Evolutionary conservation across 805 yeast species (phyloP).

Genomic region (Candida berthetii): DNA sequence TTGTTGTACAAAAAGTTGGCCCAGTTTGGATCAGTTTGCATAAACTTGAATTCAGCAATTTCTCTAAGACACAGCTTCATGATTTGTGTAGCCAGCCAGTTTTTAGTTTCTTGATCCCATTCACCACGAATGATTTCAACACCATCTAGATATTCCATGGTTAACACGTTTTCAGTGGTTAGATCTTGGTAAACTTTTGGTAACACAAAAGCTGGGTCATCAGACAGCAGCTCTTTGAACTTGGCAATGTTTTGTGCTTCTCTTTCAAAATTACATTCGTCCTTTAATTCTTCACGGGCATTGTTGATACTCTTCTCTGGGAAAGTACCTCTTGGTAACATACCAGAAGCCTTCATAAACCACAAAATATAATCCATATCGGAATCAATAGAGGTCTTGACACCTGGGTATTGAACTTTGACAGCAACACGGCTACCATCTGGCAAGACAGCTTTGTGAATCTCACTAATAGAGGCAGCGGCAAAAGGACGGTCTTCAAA

Average conservation of each 20-base stretch:
- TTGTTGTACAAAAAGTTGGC: slow-evolving; percentile 88
- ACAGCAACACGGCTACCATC: slow-evolving; percentile 78
- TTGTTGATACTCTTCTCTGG: slow-evolving; percentile 88
- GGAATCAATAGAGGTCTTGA: slow-evolving; percentile 86
- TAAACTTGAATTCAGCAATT: slow-evolving; percentile 76
- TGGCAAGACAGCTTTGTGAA: slow-evolving; percentile 72
- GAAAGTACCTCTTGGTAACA: slow-evolving; percentile 88
- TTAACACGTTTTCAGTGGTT: slow-evolving; percentile 77
- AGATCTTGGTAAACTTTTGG: slow-evolving; percentile 76
- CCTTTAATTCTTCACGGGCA: slow-evolving; percentile 87
- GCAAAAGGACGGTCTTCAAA: slow-evolving; percentile 92
- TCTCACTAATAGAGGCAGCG: slow-evolving; percentile 97
- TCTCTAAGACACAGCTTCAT: slow-evolving; percentile 86
- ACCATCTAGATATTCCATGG: slow-evolving; percentile 89
- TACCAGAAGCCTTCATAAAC: slow-evolving; percentile 77
- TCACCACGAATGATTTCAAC: slow-evolving; percentile 71
- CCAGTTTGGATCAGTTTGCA: slow-evolving; percentile 99
- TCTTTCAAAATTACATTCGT: slow-evolving; percentile 96
- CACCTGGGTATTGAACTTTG: slow-evolving; percentile 97
- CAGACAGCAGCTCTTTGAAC: slow-evolving; percentile 55
- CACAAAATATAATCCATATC: slow-evolving; percentile 82
- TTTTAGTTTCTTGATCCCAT: slow-evolving; percentile 64
- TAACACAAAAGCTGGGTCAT: slow-evolving; percentile 61
- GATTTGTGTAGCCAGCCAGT: slow-evolving; percentile 80
- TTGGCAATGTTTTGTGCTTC: slow-evolving; percentile 75